Conservation (phyloP, 2,329 filamentous ascomycete species). For the Cladosporium sphaerospermum region DNA sequence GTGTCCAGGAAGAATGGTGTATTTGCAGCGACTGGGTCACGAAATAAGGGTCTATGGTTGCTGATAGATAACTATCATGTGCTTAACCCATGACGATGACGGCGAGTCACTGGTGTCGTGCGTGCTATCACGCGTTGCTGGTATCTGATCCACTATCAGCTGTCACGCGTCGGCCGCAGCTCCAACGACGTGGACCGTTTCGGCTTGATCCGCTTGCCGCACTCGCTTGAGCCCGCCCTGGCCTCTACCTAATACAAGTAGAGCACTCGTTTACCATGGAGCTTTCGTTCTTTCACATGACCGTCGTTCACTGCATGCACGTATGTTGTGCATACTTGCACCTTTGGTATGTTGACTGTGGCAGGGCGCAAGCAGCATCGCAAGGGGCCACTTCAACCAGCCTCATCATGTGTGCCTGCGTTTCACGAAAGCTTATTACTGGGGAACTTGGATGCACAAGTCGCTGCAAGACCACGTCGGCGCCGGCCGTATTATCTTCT, state of each 20-base stretch:
- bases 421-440: too few species aligned
- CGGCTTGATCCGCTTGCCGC: neutral
- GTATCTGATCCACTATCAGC: constrained; percentile 1
- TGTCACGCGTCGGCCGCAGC: constrained; percentile 4
- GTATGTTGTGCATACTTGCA: neutral
- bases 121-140: constrained; percentile 7
- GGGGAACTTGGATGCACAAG: too few species aligned
- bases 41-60: neutral
- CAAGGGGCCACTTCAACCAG: too few species aligned
- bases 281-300: neutral
- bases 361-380: too few species aligned
- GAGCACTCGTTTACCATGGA: too few species aligned
- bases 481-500: too few species aligned
- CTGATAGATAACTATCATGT: neutral
- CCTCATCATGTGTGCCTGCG: too few species aligned
- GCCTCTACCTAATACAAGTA: too few species aligned
- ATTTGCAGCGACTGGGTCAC: neutral
- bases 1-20: neutral
- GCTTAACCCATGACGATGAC: constrained; percentile 1
- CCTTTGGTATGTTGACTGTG: neutral
- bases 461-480: too few species aligned
- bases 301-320: neutral
- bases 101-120: neutral
- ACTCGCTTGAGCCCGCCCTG: neutral
- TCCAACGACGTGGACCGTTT: neutral